Evolutionary conservation across 345 rosid genomes (phyloP), one percentile per base, ranked within the genome.

Genomic region (Atalantia buxifolia): DNA sequence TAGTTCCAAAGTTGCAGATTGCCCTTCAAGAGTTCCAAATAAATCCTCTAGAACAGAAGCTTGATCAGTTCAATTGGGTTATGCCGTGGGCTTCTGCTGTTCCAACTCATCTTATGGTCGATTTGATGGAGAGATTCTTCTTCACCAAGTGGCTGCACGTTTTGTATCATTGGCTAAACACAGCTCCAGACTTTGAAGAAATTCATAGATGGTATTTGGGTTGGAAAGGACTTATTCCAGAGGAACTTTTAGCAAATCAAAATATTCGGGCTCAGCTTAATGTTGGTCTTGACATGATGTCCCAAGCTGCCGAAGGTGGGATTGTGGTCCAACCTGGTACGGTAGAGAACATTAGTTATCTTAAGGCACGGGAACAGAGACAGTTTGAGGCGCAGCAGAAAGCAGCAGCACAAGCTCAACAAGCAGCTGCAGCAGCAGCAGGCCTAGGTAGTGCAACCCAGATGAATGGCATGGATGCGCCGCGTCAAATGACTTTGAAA

Each of bases 61-160:
- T 94, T 81, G 92, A 90, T 74, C 91, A 86, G 83, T 91, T 91
- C 33, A 8, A 87, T 31, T 92, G 97, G 97, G 98, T 91, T 57
- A 88, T 86, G 88, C 79, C 86, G 12, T 96, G 99, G 99, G 91
- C 94, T 70, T 85, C 94, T 50, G 98, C 88, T 8, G 78, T 94
- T 79, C 99, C 99, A 8, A 86, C 79, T 76, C 97, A 94, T 82
- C 90, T 96, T 62, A 91, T 96, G 95, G 97, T 91, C 69, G 97
- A 94, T 82, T 67, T 94, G 87, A 88, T 96, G 97, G 97, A 87
- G 82, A 88, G 90, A 79, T 89, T 87, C 81, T 96, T 96, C 91
- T 94, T 96, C 73, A 80, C 86, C 5, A 89, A 91, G 85, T 96
- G 99, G 99, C 85, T 91, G 79, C 94, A 91, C 62, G 97, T 96